Percentiles rank a stretch among this genome's conserved stretches.
These are phyloP conservation scores for Neurospora sp. DNA, from an alignment of 495 filamentous ascomycete species.

Conservation along the genomic window DNA sequence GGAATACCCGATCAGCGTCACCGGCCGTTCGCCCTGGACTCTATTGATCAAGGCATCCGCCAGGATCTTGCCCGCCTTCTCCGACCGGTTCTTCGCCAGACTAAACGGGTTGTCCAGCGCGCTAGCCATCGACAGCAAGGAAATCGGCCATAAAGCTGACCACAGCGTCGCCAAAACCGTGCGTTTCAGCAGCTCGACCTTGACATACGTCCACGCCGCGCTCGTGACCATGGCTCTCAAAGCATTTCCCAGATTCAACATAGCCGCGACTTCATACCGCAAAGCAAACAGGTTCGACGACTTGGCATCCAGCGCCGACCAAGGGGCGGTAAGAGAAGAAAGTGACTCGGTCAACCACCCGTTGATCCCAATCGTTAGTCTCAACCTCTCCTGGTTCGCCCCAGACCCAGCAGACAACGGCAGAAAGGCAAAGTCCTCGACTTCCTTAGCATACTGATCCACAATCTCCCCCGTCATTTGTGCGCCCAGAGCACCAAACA, in stretches of 20 bases:
- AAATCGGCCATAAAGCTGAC: conserved; percentile 67
- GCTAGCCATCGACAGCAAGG: conserved; percentile 52
- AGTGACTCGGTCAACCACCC: conserved; percentile 51
- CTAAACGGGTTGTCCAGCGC: conserved; percentile 80
- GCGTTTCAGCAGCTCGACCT: conserved; percentile 59
- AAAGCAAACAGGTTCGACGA: conserved; percentile 73
- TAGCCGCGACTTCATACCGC: conserved; percentile 63
- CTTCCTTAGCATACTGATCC: conserved; percentile 74
- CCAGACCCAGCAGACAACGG: conserved; percentile 45
- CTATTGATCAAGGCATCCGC: conserved; percentile 78
- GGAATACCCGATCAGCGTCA: conserved; percentile 78
- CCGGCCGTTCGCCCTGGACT: conserved; percentile 74
- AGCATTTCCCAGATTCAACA: conserved; percentile 65
- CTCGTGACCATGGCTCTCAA: conserved; percentile 57
- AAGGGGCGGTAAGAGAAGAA: conserved; percentile 57
- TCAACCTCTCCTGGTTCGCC: conserved; percentile 31
- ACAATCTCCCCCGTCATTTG: conserved; percentile 79
- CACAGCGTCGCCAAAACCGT: conserved; percentile 65
- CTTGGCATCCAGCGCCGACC: conserved; percentile 52
- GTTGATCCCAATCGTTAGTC: conserved; percentile 74
- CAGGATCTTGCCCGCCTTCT: conserved; percentile 74
- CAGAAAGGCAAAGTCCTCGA: conserved; percentile 80
- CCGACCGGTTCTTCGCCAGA: conserved; percentile 61
- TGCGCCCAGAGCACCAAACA: conserved; percentile 84
- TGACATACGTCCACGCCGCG: conserved; percentile 61